A percentile compares a stretch with the other conserved stretches of the same genome.
Evolutionary conservation across 2,329 filamentous ascomycete species (phyloP).

Genomic region (Ambrosiella beaveri): DNA sequence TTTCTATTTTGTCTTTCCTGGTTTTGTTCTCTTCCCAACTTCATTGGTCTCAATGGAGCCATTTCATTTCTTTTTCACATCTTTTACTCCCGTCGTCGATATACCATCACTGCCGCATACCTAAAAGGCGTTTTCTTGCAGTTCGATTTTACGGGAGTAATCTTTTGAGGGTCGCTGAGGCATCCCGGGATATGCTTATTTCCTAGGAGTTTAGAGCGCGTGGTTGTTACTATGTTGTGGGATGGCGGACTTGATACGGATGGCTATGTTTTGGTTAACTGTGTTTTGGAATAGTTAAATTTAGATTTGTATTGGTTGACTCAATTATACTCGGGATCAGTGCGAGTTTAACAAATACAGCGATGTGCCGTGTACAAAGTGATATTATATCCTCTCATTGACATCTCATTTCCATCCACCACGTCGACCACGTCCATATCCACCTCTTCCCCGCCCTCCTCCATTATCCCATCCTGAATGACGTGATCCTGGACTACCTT

Average conservation of each 20-base stretch:
- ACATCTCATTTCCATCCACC: background rate
- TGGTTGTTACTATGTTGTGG: no score
- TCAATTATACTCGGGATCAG: background rate
- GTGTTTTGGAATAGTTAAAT: background rate
- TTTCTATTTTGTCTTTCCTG: background rate
- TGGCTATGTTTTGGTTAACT: background rate
- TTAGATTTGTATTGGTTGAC: background rate
- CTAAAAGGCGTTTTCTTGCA: background rate
- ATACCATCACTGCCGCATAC: background rate
- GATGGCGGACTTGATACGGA: no score
- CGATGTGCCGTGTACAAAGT: no score
- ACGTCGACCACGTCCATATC: background rate
- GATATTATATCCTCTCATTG: no score
- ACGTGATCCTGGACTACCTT: no score
- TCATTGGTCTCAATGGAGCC: background rate
- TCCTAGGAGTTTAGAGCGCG: no score
- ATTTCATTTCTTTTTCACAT: constrained; percentile 2
- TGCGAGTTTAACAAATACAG: no score
- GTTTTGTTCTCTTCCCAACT: constrained; percentile 9
- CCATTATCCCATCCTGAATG: no score
- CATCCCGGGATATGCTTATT: background rate
- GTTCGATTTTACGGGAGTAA: background rate
- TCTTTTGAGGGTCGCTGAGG: background rate
- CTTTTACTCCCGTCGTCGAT: background rate
- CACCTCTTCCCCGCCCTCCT: background rate